Conservation (phyloP, 2,329 filamentous ascomycete species). For the Arthrobotrys sinensis region DNA sequence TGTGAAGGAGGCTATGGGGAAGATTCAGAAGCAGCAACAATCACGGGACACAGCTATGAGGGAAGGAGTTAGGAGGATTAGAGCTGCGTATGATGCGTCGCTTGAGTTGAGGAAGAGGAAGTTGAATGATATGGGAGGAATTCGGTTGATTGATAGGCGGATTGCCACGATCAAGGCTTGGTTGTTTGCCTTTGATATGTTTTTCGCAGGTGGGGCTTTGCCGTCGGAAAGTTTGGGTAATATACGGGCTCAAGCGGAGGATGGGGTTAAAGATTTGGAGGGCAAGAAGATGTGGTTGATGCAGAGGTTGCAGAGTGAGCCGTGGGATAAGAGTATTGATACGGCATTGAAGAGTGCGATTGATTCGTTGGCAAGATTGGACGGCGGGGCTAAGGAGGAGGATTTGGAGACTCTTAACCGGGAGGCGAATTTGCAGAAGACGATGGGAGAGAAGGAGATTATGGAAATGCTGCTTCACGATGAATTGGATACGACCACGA, state of each 20-base stretch:
- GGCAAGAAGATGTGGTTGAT: conserved; percentile 91
- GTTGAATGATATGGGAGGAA: conserved; percentile 82
- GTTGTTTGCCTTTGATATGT: conserved; percentile 90
- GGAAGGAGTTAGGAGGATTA: conserved; percentile 85
- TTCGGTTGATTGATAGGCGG: conserved; percentile 85
- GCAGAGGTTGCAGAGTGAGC: conserved; percentile 82
- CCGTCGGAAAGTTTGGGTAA: conserved; percentile 77
- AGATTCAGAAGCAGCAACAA: conserved; percentile 90
- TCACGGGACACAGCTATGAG: conserved; percentile 82
- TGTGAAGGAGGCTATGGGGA: conserved; percentile 84
- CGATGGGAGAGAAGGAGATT: conserved; percentile 84
- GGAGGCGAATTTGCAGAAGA: conserved; percentile 88
- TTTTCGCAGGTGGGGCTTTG: conserved; percentile 78
- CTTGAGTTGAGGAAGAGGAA: conserved; percentile 83
- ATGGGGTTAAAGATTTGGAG: conserved; percentile 90
- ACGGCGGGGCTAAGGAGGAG: conserved; percentile 75
- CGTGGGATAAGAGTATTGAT: conserved; percentile 90
- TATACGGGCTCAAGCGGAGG: conserved; percentile 89
- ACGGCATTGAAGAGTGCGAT: conserved; percentile 89
- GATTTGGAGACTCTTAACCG: conserved; percentile 81
- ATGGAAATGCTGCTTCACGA: conserved; percentile 83
- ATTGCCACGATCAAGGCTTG: conserved; percentile 90
- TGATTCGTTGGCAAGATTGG: conserved; percentile 81
- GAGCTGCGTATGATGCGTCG: conserved; percentile 86
- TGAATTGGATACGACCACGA: conserved; percentile 80